Evolutionary conservation across 2,329 filamentous ascomycete genomes (phyloP), one percentile per base, ranked within the genome.

Genomic region (Exophiala calicioides): DNA sequence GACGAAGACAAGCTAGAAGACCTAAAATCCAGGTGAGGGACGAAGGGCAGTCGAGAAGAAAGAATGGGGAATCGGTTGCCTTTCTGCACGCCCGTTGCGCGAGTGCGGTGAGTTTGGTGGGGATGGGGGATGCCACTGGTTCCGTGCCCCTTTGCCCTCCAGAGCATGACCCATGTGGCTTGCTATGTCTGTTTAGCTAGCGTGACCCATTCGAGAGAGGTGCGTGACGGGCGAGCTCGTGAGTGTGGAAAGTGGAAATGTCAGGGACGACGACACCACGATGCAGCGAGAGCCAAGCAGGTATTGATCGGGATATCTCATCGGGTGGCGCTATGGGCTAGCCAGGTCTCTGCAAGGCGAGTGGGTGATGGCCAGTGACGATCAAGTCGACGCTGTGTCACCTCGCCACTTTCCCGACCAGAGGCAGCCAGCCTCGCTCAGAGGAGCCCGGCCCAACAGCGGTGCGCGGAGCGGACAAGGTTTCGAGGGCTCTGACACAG

Each of bases 151-250:
- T 46, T 45, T 39, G 41, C 41, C 18, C 43, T 49, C 21, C 39
- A 44, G 40, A 44, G 44, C 35, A 42, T 43, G 45, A 55, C 52
- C 48, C 52, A 52, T 55, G 52, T 55, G 48, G 48, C 44, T 39
- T 42, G 33, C 44, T 49, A 42, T 52, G 44, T 40, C 37, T 48
- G 35, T 37, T 27, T 35, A 30, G 32, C 29, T 51, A 55, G 47
- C 44, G 48, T 20, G 34, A 27, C 48, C 52, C 40, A 32, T 48
- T 55, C 26, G 24, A 49, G 47, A 47, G 44, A 55, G 48, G 44
- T 52, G 52, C 52, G 47, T 49, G 45, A 30, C 39, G 44, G 37
- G 24, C 33, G 31, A 46, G 37, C 31, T 53, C 47, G 42, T 44
- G 39, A 40, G 29, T 8, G 27, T 43, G 43, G 29, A 31, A 51